Evolutionary conservation across 1,139 yeast genomes (phyloP).

Genomic region (Candida sp.): DNA sequence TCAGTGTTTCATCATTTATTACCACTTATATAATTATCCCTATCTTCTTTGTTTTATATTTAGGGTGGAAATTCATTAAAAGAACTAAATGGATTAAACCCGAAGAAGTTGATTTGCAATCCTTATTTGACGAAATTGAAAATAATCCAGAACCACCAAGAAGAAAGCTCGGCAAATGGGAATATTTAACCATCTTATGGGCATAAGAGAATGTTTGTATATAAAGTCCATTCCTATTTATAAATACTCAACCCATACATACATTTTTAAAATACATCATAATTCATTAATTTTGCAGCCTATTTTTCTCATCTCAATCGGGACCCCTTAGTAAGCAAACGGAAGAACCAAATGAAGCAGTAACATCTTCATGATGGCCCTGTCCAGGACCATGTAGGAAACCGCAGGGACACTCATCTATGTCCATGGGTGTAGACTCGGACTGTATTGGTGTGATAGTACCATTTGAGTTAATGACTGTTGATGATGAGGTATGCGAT

Average conservation of each 20-base stretch:
- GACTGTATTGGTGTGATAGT: neutral
- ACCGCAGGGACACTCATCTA: constrained; percentile 29
- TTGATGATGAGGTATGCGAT: neutral
- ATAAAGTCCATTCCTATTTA: too few relatives aligned
- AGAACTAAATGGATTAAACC: constrained; percentile 22
- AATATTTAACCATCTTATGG: constrained; percentile 20
- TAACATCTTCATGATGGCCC: constrained; percentile 22
- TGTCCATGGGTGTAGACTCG: neutral
- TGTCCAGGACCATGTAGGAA: constrained; percentile 35
- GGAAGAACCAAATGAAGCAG: constrained; percentile 27
- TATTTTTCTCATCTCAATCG: constrained; percentile 13
- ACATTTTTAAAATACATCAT: too few relatives aligned
- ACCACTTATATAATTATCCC: constrained; percentile 36
- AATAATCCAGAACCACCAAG: constrained; percentile 36
- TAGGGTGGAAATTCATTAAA: constrained; percentile 26
- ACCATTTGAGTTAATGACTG: neutral
- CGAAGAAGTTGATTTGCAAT: constrained; percentile 27
- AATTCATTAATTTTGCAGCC: neutral
- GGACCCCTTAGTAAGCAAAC: constrained; percentile 32
- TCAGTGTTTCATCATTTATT: constrained; percentile 29
- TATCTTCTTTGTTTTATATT: constrained; percentile 19
- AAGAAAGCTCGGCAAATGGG: constrained; percentile 23
- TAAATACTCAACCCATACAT: too few relatives aligned
- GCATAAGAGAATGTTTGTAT: constrained; percentile 7
- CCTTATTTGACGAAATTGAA: constrained; percentile 29